These are phyloP conservation scores for Backusella tarrabulga DNA, from an alignment of 192 early-diverging fungal species.

Conservation along the genomic window DNA sequence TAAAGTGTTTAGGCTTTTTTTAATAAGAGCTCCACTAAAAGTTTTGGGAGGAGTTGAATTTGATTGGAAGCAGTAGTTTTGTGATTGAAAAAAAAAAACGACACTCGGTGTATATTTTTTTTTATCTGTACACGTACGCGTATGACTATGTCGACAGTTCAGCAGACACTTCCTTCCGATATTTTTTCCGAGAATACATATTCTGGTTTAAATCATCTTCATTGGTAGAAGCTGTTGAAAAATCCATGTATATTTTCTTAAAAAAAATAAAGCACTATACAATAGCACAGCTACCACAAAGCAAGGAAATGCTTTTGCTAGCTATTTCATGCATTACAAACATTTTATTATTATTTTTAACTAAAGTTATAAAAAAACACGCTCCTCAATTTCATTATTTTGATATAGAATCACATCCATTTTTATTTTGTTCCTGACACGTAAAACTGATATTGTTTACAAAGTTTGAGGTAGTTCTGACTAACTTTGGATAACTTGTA, in stretches of 20 bases:
- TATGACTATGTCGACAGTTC: background rate
- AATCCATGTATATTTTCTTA: no score
- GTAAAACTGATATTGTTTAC: background rate
- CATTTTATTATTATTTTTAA: no score
- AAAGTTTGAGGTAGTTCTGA: background rate
- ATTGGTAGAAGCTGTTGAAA: no score
- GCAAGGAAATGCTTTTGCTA: no score
- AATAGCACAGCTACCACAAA: no score
- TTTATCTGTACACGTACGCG: background rate
- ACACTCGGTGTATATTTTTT: background rate
- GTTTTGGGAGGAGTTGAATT: background rate
- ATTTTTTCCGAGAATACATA: background rate
- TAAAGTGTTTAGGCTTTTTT: background rate
- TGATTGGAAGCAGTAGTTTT: no score
- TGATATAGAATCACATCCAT: background rate
- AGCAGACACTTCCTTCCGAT: background rate
- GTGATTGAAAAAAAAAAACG: background rate
- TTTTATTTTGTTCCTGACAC: background rate
- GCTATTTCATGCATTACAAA: no score
- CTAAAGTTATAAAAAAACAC: background rate
- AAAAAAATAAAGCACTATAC: no score
- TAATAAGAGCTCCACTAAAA: background rate
- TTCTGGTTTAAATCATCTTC: no score
- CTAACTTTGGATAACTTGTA: background rate
- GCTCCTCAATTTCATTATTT: background rate